Conservation (phyloP, 1,284 basidiomycete species). For the Naganishia liquefaciens region DNA sequence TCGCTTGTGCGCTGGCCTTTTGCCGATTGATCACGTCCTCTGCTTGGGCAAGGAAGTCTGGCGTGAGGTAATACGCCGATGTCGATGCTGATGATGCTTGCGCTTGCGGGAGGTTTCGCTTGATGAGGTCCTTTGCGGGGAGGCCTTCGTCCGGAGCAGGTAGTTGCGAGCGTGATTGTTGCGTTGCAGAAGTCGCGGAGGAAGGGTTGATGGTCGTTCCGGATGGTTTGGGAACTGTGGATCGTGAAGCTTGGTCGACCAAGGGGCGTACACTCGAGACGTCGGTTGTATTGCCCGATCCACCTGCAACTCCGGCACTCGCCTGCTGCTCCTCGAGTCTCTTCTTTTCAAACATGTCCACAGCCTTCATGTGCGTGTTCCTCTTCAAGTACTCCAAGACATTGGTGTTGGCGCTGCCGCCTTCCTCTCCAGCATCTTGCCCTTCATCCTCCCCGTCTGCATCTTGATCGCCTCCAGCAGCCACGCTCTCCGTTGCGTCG, state of each 20-base stretch:
- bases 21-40: conserved; percentile 57
- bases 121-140: conserved; percentile 33
- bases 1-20: conserved; percentile 41
- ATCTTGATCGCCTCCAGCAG: conserved; percentile 1
- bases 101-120: conserved; percentile 59
- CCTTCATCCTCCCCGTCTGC: conserved; percentile 2
- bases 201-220: not conserved
- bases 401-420: conserved; percentile 18
- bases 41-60: conserved; percentile 53
- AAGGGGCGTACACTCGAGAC: not conserved
- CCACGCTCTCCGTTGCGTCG: not conserved
- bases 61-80: conserved; percentile 47
- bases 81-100: conserved; percentile 49
- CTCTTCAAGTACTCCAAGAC: conserved; percentile 31
- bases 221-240: not conserved
- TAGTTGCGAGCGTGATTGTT: not conserved
- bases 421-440: conserved; percentile 6
- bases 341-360: conserved; percentile 19
- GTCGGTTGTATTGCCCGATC: not conserved
- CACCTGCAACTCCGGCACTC: not conserved
- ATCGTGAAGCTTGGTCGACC: not conserved
- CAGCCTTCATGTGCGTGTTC: conserved; percentile 27
- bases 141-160: conserved; percentile 16
- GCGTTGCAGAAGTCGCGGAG: not conserved
- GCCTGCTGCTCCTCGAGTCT: conserved; percentile 15